Evolutionary conservation across 208 protist species (phyloP), one percentile per base, ranked within the genome.

Genomic region (Leishmania guyanensis): DNA sequence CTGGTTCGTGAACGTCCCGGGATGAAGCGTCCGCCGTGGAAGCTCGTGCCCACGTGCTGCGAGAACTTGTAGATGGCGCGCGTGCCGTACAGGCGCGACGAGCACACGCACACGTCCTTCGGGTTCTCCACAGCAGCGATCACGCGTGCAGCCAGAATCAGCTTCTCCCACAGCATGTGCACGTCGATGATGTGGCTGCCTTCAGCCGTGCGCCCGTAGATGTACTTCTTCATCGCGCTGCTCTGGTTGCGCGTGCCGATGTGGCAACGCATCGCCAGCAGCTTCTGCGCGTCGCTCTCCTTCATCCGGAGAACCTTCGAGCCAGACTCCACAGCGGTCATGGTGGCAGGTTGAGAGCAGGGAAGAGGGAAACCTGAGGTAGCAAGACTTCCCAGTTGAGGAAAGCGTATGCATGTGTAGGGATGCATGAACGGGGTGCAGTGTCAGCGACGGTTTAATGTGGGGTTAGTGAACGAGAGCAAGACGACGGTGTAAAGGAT

Each of bases 1-100:
- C 93, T 99, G 98, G 94, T 99, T 99, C 84, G 99, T 99, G 93
- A 99, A 99, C 75, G 98, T 99, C 95, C 99, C 99, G 77, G 99
- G 83, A 98, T 99, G 96, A 98, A 99, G 82, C 98, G 91, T 86
- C 97, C 95, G 73, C 90, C 95, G 80, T 99, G 91, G 88, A 95
- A 98, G 46, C 88, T 91, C 56, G 98, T 94, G 77, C 98, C 98
- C 80, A 95, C 95, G 91, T 99, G 96, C 84, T 98, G 91, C 83
- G 97, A 94, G 91, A 99, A 99, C 94, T 99, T 99, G 90, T 99
- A 96, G 78, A 99, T 92, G 79, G 98, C 97, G 80, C 99, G 93
- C 91, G 99, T 98, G 77, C 98, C 98, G 79, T 94, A 99, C 69
- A 93, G 82, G 81, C 98, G 93, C 76, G 93, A 92, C 22, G 98